Evolutionary conservation across 106 monocot species (phyloP), one percentile per base, ranked within the genome.

Genomic region (Dendrobium catenatum): DNA sequence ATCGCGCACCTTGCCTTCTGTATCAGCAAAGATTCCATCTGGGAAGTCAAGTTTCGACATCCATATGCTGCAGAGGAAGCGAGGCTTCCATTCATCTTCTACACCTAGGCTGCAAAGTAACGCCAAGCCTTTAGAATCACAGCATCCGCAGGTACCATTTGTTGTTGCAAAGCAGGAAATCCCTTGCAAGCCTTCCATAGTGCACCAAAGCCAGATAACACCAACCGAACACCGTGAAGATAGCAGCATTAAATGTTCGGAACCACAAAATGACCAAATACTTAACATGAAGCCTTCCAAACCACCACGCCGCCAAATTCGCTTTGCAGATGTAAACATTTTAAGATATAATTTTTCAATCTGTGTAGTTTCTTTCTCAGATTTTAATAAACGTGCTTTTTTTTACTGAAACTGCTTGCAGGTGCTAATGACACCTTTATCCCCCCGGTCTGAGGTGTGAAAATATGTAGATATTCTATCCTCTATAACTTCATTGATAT

Each of bases 1-100:
- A 37, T 85, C 55, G 55, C 88, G 85, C 8, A 86, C 92, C 42
- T 85, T 94, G 85, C 94, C 94, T 54, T 90, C 91, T 4, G 82
- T 91, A 22, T 88, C 88, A 6, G 73, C 87, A 20, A 92, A 85
- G 80, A 87, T 77, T 74, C 83, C 49, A 31, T 70, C 84, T n/a
- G 67, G 75, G 48, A 54, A 75, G 54, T 83, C 89, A 26, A 85
- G 89, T 41, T 81, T 90, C 8, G 89, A 89, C 84, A 82, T 89
- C 33, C 84, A 91, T 46, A 22, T 73, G 72, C 84, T 78, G 43
- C 48, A 56, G 40, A 85, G 79, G 67, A 91, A 87, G 80, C 83
- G 84, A 72, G 70, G 61, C 67, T 54, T 76, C 8, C 70, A 42
- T 27, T 31, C 42, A 55, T 82, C 79, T 19, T 80, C 83, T 27